Percentiles rank a stretch among this genome's conserved stretches.
These are phyloP conservation scores for Rubia yunnanensis DNA, from an alignment of 257 asterid species.

Conservation along the genomic window DNA sequence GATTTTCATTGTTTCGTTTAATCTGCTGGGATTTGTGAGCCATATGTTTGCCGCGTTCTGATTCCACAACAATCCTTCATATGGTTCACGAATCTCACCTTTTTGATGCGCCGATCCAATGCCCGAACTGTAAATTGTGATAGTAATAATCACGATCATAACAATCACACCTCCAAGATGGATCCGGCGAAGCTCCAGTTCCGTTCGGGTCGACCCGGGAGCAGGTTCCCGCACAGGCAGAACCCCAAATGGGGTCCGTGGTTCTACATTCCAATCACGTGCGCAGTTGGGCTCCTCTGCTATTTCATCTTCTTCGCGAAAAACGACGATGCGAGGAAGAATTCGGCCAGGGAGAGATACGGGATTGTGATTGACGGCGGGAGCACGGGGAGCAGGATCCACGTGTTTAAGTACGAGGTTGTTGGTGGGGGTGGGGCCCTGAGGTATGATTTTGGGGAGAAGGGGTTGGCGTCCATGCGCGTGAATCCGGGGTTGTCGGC, in stretches of 20 bases:
- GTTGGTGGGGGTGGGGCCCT: constrained; percentile 46
- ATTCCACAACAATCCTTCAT: constrained; percentile 18
- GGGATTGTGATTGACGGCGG: constrained; percentile 94
- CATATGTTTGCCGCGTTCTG: constrained; percentile 8
- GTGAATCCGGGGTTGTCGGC: constrained; percentile 87
- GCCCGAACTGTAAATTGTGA: constrained; percentile 46
- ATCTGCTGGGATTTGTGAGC: constrained; percentile 7
- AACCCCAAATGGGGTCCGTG: constrained; percentile 34
- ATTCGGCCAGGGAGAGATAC: constrained; percentile 25
- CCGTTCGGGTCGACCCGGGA: constrained; percentile 48
- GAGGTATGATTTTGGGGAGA: constrained; percentile 57
- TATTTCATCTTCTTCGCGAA: constrained; percentile 43
- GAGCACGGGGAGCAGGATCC: constrained; percentile 93
- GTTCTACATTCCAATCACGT: constrained; percentile 30
- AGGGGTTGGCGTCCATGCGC: constrained; percentile 70
- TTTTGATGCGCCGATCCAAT: constrained; percentile 98
- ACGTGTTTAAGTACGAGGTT: constrained; percentile 64
- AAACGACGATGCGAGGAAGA: constrained; percentile 9
- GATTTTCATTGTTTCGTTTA: not conserved
- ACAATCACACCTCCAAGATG: constrained; percentile 27
- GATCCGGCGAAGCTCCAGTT: constrained; percentile 62
- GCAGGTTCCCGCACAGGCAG: constrained; percentile 32
- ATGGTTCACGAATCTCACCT: constrained; percentile 46
- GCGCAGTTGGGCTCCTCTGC: constrained; percentile 30
- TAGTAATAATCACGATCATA: constrained; percentile 12